A percentile compares a stretch with the other conserved stretches of the same genome.
Evolutionary conservation across 2,329 filamentous ascomycete genomes (phyloP).

Genomic region (Exutisphaerella laricina): DNA sequence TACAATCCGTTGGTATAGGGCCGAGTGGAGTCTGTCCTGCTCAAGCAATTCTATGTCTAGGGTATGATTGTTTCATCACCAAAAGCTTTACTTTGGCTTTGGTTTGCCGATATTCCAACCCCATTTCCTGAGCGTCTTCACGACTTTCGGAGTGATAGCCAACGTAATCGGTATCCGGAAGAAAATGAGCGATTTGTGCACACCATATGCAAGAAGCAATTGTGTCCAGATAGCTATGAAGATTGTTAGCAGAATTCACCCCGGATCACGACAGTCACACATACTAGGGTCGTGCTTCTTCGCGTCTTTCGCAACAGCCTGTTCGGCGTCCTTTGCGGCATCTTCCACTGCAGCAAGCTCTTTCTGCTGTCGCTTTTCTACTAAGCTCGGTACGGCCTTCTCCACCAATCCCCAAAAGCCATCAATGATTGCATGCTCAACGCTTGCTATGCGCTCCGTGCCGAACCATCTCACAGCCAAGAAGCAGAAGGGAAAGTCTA

Average conservation of each 20-base stretch:
- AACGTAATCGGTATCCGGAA: constrained; percentile 88
- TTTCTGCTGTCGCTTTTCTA: constrained; percentile 19
- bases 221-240: constrained; percentile 67
- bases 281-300: constrained; percentile 30
- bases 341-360: constrained; percentile 14
- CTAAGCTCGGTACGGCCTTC: constrained; percentile 49
- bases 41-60: too few species aligned
- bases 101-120: constrained; percentile 87
- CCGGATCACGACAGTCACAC: constrained; percentile 5
- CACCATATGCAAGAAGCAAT: constrained; percentile 86
- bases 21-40: too few species aligned
- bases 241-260: constrained; percentile 12
- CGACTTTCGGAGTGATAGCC: constrained; percentile 88
- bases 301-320: constrained; percentile 16
- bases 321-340: constrained; percentile 42
- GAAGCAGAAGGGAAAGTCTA: constrained; percentile 96
- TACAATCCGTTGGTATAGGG: too few species aligned
- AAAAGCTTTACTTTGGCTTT: constrained; percentile 18
- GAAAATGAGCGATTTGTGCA: constrained; percentile 98
- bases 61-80: too few species aligned
- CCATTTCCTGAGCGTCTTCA: constrained; percentile 78
- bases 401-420: constrained; percentile 56
- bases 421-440: constrained; percentile 63
- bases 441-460: constrained; percentile 74
- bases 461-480: constrained; percentile 76